Evolutionary conservation across 306 rosid species (phyloP), one percentile per base, ranked within the genome.

Genomic region (Neltuma alba): DNA sequence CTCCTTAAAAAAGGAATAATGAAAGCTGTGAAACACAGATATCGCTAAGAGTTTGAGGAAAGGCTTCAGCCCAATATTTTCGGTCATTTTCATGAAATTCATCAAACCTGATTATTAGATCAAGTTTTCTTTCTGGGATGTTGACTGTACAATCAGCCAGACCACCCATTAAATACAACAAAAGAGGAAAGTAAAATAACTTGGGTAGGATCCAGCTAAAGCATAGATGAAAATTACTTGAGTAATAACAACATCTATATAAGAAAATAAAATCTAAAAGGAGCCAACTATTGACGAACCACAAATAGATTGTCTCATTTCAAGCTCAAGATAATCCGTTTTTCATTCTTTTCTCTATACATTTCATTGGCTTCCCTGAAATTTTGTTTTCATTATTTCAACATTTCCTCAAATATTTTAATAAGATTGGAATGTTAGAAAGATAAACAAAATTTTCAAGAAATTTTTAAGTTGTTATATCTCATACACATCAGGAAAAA

Each of bases 81-180:
- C 55, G 64, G 55, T 54, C 74, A 71, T 76, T 58, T 72, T 65
- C 27, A 69, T 27, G n/a, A 50, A 72, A 60, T 63, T 73, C 45
- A 38, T 57, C 21, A 71, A 50, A 73, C 20, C 38, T 47, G 23
- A 64, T 47, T 50, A 74, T 69, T 63, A 61, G 42, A 34, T 31
- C 52, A 69, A 66, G 71, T 38, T 52, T 50, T 78, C 61, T 33
- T 65, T 57, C 70, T 28, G 21, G 31, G 67, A 27, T 11, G 31
- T 34, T 18, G 41, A 50, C 52, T 37, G 2, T 28, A 13, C 64
- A 12, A 50, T 48, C 47, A 48, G 63, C 76, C 31, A 1, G 34
- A 34, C 3, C n/a, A 25, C 18, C 68, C 12, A 37, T 36, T 69
- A 77, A 25, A 70, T 60, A 42, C 74, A 76, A 34, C 4, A 78